phyloP scores from a whole-genome alignment of 768 basidiomycete genomes.

The Lentinula edodes region DNA sequence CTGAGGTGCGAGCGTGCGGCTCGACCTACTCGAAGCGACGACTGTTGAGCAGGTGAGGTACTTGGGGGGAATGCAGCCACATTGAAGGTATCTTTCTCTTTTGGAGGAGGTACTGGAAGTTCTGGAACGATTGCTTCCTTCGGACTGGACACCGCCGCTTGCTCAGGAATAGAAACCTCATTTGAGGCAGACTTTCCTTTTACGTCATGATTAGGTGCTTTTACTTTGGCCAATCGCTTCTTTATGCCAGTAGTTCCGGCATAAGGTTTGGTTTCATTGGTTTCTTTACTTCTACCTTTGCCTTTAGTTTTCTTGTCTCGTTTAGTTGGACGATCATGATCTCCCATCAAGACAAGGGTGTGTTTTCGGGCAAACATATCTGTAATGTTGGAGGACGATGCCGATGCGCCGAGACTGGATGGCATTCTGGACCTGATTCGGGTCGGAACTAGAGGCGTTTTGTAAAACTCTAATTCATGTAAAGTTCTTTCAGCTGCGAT shows the following conservation, averaged over 20 bases:
- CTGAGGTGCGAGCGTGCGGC: slow-evolving; percentile 53
- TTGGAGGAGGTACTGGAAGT: slow-evolving; percentile 16
- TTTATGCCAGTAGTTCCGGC: slow-evolving; percentile 76
- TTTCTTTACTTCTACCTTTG: slow-evolving; percentile 31
- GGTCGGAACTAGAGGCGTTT: slow-evolving; percentile 73
- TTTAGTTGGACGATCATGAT: slow-evolving; percentile 43
- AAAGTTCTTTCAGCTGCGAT: slow-evolving; percentile 63
- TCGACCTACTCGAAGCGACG: slow-evolving; percentile 65
- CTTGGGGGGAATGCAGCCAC: slow-evolving; percentile 28
- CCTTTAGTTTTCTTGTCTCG: slow-evolving; percentile 30
- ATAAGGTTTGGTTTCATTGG: slow-evolving; percentile 68
- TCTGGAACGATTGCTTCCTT: background rate
- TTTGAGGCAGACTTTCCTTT: slow-evolving; percentile 6
- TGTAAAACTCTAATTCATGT: slow-evolving; percentile 71
- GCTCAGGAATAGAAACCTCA: background rate
- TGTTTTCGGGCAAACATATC: slow-evolving; percentile 55
- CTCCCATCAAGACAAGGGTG: slow-evolving; percentile 52
- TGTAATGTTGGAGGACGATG: slow-evolving; percentile 31
- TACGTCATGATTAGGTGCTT: slow-evolving; percentile 10
- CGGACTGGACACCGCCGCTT: background rate
- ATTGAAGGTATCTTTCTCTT: slow-evolving; percentile 10
- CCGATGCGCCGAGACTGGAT: slow-evolving; percentile 17
- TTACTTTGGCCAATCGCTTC: slow-evolving; percentile 57
- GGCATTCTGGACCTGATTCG: slow-evolving; percentile 27
- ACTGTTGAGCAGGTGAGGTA: slow-evolving; percentile 26